Evolutionary conservation across 2,329 filamentous ascomycete species (phyloP).

Genomic region (Xylariaceae sp.): DNA sequence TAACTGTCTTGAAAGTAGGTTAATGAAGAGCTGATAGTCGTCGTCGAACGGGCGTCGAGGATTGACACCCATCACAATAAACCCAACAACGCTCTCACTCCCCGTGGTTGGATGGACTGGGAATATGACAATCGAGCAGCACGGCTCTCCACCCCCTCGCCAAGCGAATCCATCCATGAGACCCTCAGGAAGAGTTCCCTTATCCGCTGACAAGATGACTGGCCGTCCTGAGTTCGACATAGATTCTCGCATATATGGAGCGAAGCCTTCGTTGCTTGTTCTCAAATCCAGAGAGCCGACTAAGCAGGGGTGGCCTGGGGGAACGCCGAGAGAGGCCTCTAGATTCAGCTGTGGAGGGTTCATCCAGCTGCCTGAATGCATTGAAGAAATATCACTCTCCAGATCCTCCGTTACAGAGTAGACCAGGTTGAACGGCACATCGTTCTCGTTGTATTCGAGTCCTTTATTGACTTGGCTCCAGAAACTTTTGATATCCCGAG

Average conservation of each 20-base stretch:
- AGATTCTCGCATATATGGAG: constrained; percentile 76
- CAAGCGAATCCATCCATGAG: constrained; percentile 72
- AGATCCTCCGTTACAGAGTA: constrained; percentile 76
- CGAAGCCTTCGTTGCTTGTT: constrained; percentile 74
- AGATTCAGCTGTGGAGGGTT: constrained; percentile 70
- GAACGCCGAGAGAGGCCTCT: constrained; percentile 74
- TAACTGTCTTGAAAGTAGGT: constrained; percentile 75
- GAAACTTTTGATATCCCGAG: constrained; percentile 74
- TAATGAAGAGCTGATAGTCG: constrained; percentile 79
- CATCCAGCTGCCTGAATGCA: constrained; percentile 69
- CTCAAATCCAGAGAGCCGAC: constrained; percentile 70
- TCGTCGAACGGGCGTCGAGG: constrained; percentile 79
- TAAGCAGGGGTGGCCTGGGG: constrained; percentile 65
- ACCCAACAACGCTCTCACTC: constrained; percentile 75
- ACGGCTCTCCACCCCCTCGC: constrained; percentile 74
- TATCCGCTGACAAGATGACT: constrained; percentile 69
- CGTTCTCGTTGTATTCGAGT: constrained; percentile 74
- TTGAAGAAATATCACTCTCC: constrained; percentile 74
- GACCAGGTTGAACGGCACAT: constrained; percentile 77
- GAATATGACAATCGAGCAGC: constrained; percentile 74
- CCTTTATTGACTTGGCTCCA: constrained; percentile 74
- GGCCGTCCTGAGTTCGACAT: constrained; percentile 69
- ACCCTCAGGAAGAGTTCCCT: constrained; percentile 67
- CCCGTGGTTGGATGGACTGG: constrained; percentile 77
- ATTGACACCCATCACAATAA: constrained; percentile 80